Base-by-base conservation (phyloP, 2,329 filamentous ascomycete genomes). In the Xylariaceae sp. region DNA sequence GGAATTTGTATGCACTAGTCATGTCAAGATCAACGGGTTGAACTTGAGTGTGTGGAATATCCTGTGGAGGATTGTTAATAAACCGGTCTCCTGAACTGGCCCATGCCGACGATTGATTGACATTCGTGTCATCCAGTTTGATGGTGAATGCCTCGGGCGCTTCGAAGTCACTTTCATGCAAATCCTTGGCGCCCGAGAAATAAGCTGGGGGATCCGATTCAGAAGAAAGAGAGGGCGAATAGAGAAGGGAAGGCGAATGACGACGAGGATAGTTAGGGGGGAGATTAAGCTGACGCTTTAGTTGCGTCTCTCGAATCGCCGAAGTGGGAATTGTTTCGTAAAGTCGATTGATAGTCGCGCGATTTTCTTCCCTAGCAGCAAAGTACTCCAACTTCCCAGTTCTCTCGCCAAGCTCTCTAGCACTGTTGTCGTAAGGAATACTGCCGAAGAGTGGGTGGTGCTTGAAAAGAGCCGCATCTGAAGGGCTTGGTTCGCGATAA, bases 321-420 rank as follows among this genome's bases (percentile, higher is more conserved):
- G 63, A 65, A 23, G 56, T 49, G 2, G 65, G 57, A 17, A 55
- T 39, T 7, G 62, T 39, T 34, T 58, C 47, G 42, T 61, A 51
- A 48, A 60, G n/a, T 9, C 55, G 37, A 34, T 59, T 61, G 15
- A 58, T 44, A 18, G 55, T 56, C 9, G 51, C 63, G 8, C 70
- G 73, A 55, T 77, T 78, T 18, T 69, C 64, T 51, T 75, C 76
- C 30, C 77, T 70, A 4, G 77, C 76, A 2, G 66, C 66, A 54
- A 78, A 78, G 54, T 67, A 78, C 18, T 76, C 75, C 7, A 60
- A 60, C 53, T 77, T 78, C 1, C 74, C 76, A 2, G 70, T 73
- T 54, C 67, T 72, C 23, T 69, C 65, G 1, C 75, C 75, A 49
- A 77, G 65, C 5, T 65, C 53, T 45, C 73, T 69, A 13, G 70